Base-by-base conservation (phyloP, 257 asterid species). In the Solanum sitiens region DNA sequence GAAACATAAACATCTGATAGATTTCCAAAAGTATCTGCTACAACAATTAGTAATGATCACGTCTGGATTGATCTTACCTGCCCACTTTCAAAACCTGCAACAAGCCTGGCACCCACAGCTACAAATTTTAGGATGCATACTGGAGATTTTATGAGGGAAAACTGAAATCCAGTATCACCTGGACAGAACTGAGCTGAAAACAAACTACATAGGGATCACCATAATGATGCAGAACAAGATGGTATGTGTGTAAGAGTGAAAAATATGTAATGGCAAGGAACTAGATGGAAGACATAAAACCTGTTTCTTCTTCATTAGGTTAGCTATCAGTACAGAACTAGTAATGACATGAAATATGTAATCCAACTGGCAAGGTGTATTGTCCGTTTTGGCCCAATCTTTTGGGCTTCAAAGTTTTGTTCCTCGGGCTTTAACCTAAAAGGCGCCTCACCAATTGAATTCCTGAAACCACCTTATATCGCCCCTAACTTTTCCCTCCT, bases 41-140 rank as follows among this genome's bases (percentile, higher is more conserved):
- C 47, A 30, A 53, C 71, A 50, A 50, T 82, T 50, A 82, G 71
- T 50, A 50, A 82, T 37, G 73, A 16, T 50, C 80, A 59, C n/a
- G 72, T 27, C 75, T 86, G 70, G 87, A 76, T 82, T 87, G 42
- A n/a, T 47, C 86, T 74, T 84, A 93, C 99, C 98, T 93, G 94
- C 83, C 99, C 98, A 89, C 92, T 91, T 80, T 92, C 98, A 89
- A 91, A 95, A 89, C 98, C 98, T 59, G 91, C 98, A 32, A 93
- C 92, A 87, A 97, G 98, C 91, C 91, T 93, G 89, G 85, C 92
- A 25, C 98, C 98, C 86, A 94, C 91, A 80, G 91, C 85, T 76
- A 92, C 86, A 91, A 94, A 94, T 88, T 88, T 90, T 87, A 97
- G 91, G 89, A 93, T 92, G 90, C 90, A 87, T 80, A 97, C 98